Base-by-base conservation (phyloP, 1,139 yeast genomes). In the Yarrowia galli region DNA sequence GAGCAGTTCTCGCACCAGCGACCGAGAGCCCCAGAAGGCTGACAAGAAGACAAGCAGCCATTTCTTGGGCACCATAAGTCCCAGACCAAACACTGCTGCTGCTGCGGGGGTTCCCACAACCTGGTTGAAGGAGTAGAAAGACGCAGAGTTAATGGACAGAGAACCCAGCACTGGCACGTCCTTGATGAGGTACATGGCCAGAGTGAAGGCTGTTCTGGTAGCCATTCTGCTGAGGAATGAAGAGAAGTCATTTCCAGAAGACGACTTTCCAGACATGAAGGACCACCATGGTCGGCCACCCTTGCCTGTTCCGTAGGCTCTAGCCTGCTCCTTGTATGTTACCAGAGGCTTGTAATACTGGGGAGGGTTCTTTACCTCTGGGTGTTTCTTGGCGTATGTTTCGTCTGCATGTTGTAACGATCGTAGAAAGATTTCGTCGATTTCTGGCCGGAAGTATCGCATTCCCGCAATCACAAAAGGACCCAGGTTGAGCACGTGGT, bases 101-200 rank as follows among this genome's bases (percentile, higher is more conserved):
- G 88, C 83, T 1, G 84, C 77, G 1, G 82, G 74, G 0, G 85
- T 78, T 2, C 89, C 89, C 16, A 84, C 78, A 40, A 81, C 81
- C 48, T 77, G 79, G 72, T 83, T 78, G 70, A 85, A 80, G 13
- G 80, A 79, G 69, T 79, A 80, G 71, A 85, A 84, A 1, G 87
- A 78, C 9, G 80, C 75, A 0, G 79, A 71, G 0, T 86, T 83
- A 25, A 84, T 73, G 0, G 82, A 77, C 10, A 83, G 68, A 2
- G 78, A 72, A 3, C 88, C 87, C 25, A 83, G 68, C 48, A 75
- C 74, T 6, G 83, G 87, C 65, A 75, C 72, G 46, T 73, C 75
- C 9, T 81, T 76, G 10, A 76, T 68, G 13, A 73, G 70, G 70
- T 74, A 78, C 15, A 78, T 67, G 12, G 70, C 72, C 28, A 79